A percentile compares a stretch with the other conserved stretches of the same genome.
phyloP scores from a whole-genome alignment of 169 alveolate species.

The Theileria annulata region DNA sequence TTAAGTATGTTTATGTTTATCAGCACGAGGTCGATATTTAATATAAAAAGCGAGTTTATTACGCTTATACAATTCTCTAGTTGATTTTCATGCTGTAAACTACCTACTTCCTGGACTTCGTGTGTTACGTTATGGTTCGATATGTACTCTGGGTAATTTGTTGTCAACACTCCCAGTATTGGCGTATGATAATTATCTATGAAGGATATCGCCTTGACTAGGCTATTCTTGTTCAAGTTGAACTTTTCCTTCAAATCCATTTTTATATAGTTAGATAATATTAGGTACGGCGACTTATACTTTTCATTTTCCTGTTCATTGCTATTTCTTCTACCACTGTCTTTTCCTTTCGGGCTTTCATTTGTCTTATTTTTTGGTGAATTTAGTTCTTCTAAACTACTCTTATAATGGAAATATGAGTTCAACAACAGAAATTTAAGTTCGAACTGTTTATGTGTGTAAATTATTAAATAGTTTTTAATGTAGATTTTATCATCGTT shows the following conservation, averaged over 20 bases:
- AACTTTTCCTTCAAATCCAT: constrained; percentile 1
- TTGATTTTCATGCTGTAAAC: constrained; percentile 32
- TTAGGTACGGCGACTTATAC: neutral
- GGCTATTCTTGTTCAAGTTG: neutral
- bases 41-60: neutral
- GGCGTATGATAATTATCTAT: neutral
- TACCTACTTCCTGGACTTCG: neutral
- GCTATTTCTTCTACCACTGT: neutral
- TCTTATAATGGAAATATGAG: neutral
- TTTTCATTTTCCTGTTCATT: neutral
- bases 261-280: neutral
- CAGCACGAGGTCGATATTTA: constrained; percentile 4
- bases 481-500: neutral
- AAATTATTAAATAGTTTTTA: neutral
- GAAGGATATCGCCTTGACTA: neutral
- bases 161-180: neutral
- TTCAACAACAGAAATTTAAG: neutral
- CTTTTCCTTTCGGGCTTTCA: neutral
- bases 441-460: neutral
- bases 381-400: neutral
- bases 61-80: constrained; percentile 8
- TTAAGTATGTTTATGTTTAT: constrained; percentile 16
- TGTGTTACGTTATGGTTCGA: constrained; percentile 12
- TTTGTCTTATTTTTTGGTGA: neutral
- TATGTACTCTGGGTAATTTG: constrained; percentile 5